A percentile compares a stretch with the other conserved stretches of the same genome.
These are phyloP conservation scores for Trametes maxima DNA, from an alignment of 768 basidiomycete genomes.

Conservation along the genomic window DNA sequence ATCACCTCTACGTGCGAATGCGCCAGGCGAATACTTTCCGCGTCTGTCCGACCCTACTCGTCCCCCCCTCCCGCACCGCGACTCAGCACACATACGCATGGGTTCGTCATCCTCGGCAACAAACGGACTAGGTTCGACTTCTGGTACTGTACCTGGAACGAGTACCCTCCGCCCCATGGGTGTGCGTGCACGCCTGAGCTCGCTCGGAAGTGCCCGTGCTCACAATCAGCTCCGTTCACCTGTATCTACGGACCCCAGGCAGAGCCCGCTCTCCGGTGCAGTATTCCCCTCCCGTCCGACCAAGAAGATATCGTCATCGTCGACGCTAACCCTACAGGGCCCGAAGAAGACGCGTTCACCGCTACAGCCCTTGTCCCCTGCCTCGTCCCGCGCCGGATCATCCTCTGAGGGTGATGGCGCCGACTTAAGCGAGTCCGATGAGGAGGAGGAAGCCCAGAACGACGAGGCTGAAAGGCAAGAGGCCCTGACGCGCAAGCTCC, in stretches of 20 bases:
- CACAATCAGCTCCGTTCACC: constrained; percentile 34
- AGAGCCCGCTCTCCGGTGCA: constrained; percentile 9
- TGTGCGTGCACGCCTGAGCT: constrained; percentile 72
- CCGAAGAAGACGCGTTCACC: constrained; percentile 40
- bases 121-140: not conserved
- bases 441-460: constrained; percentile 58
- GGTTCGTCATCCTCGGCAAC: constrained; percentile 11
- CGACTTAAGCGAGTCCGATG: constrained; percentile 47
- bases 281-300: constrained; percentile 21
- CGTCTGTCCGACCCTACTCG: constrained; percentile 14
- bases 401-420: constrained; percentile 8
- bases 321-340: constrained; percentile 69
- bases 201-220: constrained; percentile 56
- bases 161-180: constrained; percentile 51
- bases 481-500: constrained; percentile 64
- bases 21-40: constrained; percentile 29
- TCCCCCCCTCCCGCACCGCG: constrained; percentile 8
- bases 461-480: constrained; percentile 79
- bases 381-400: constrained; percentile 38
- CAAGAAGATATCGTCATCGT: constrained; percentile 66
- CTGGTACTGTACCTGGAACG: constrained; percentile 17
- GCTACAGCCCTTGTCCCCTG: constrained; percentile 50
- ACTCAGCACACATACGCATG: constrained; percentile 6
- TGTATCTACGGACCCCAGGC: not conserved
- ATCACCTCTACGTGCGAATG: constrained; percentile 16